phyloP scores from a whole-genome alignment of 2,329 filamentous ascomycete species.

The Penicillium sp. region DNA sequence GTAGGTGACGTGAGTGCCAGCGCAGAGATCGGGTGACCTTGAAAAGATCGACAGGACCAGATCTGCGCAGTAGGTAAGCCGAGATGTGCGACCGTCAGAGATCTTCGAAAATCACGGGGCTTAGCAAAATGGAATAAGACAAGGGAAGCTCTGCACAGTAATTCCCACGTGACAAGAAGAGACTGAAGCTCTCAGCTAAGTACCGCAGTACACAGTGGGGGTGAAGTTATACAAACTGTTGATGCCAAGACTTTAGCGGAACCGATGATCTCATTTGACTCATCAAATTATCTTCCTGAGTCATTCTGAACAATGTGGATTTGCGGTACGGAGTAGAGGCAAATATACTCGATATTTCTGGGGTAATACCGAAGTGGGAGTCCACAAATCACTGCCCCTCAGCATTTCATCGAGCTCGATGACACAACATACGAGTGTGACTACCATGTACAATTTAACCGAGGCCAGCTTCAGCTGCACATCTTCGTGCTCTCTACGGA shows the following conservation, averaged over 20 bases:
- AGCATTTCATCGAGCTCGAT: too few relatives aligned
- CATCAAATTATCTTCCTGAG: not conserved
- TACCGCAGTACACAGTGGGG: not conserved
- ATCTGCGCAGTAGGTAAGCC: constrained; percentile 22
- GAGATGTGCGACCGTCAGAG: constrained; percentile 9
- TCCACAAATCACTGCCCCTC: too few relatives aligned
- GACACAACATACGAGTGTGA: not conserved
- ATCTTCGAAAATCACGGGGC: not conserved
- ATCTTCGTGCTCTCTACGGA: not conserved
- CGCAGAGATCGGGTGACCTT: constrained; percentile 40
- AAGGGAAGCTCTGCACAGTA: not conserved
- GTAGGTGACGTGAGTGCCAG: constrained; percentile 32
- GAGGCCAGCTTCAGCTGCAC: not conserved
- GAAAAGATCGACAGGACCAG: constrained; percentile 31
- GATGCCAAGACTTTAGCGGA: constrained; percentile 9
- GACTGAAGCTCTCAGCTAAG: not conserved
- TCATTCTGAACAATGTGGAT: constrained; percentile 1
- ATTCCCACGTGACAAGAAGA: not conserved
- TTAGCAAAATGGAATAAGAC: not conserved
- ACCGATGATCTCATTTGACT: constrained; percentile 13
- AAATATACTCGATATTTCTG: not conserved
- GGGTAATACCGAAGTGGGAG: too few relatives aligned
- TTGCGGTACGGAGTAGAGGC: not conserved
- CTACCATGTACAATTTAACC: not conserved
- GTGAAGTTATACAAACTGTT: constrained; percentile 3